Evolutionary conservation across 164 flowering plant species (phyloP), one percentile per base, ranked within the genome.

Genomic region (Buxus sempervirens): DNA sequence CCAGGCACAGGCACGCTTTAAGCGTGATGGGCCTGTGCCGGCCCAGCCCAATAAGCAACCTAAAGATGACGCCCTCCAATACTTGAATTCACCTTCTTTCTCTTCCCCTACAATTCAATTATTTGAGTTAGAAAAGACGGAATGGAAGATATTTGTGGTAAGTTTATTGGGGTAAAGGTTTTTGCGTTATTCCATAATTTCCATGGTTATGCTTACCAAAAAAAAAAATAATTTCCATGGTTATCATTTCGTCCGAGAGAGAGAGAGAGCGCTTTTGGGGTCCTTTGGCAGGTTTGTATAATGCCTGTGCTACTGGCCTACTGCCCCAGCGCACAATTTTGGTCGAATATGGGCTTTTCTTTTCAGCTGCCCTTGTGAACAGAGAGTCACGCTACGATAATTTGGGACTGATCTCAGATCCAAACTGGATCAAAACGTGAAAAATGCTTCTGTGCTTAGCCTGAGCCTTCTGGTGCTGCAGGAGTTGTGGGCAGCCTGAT

Each of bases 281-380:
- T 32, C 38, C 53, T 67, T 70, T 71, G 72, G 68, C 55, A 16
- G 26, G 58, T 68, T n/a, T 58, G 19, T 48, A 55, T 63, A 69
- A 71, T 64, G 75, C 63, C 66, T 58, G 18, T 2, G 9, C 51
- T 45, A 32, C 38, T 32, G 38, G n/a, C 7, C 38, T 32, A 32
- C 7, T 3, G 38, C 38, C 38, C n/a, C n/a, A n/a, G n/a, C n/a
- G n/a, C 5, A 7, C 38, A 32, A 32, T 32, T 32, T 3, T 32
- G 38, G 3, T 32, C 38, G 38, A 32, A 32, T 32, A 3, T 32
- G 38, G 7, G 38, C 3, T 7, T 32, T 32, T 32, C 38, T 3
- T 32, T 32, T 32, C 38, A 7, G 3, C 38, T 32, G 3, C 7
- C 38, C 7, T 32, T 32, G 38, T 32, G 38, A 32, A 32, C n/a